Conservation (phyloP, 169 alveolate genomes). For the Plasmodium coatneyi region DNA sequence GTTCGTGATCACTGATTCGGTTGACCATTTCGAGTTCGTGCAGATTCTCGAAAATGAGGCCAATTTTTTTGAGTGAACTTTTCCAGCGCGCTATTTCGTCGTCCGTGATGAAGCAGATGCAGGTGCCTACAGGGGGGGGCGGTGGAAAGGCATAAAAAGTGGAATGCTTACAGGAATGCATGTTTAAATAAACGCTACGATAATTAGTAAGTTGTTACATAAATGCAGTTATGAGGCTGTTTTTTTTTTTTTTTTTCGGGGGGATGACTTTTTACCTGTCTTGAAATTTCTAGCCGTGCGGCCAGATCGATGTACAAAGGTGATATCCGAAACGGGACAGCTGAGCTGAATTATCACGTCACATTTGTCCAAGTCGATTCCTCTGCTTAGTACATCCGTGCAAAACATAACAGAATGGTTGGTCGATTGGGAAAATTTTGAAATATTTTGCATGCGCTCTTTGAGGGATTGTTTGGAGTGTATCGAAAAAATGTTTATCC, state of each 20-base stretch:
- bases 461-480: slow-evolving; percentile 57
- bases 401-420: slow-evolving; percentile 88
- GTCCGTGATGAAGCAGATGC: slow-evolving; percentile 60
- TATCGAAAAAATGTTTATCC: slow-evolving; percentile 20
- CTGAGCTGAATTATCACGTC: slow-evolving; percentile 94
- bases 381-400: slow-evolving; percentile 96
- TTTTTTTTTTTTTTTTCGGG: no score
- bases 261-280: slow-evolving; percentile 83
- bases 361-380: slow-evolving; percentile 94
- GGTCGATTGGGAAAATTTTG: slow-evolving; percentile 32
- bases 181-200: background rate
- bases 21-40: slow-evolving; percentile 37
- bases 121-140: slow-evolving; percentile 9
- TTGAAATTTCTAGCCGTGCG: slow-evolving; percentile 95
- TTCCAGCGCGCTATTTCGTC: slow-evolving; percentile 40
- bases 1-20: slow-evolving; percentile 1
- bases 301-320: slow-evolving; percentile 95
- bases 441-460: slow-evolving; percentile 40
- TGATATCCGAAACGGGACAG: slow-evolving; percentile 92
- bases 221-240: background rate
- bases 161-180: background rate
- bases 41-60: slow-evolving; percentile 28
- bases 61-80: slow-evolving; percentile 33
- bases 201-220: background rate
- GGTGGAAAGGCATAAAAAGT: slow-evolving; percentile 12